Evolutionary conservation across 2,329 filamentous ascomycete species (phyloP).

Genomic region (Gaeumannomyces tritici): DNA sequence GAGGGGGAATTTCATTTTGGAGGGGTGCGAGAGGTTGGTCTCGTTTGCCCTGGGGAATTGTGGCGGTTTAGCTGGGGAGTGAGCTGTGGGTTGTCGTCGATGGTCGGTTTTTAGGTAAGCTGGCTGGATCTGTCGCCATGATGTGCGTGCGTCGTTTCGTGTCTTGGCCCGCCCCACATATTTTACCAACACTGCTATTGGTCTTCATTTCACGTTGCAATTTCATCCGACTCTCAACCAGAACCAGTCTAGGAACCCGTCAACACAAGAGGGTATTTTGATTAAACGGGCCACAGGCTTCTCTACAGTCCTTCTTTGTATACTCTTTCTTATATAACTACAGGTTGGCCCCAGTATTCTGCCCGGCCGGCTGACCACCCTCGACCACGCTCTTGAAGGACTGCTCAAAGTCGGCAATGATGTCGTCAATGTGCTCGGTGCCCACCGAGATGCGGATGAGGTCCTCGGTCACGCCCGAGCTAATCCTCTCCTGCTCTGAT

Average conservation of each 20-base stretch:
- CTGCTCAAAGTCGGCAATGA: slow-evolving; percentile 91
- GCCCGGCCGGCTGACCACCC: background rate
- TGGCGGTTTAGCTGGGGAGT: background rate
- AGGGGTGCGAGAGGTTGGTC: background rate
- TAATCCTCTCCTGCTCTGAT: slow-evolving; percentile 67
- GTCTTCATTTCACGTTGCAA: no score
- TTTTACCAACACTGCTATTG: background rate
- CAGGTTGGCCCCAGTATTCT: slow-evolving; percentile 1
- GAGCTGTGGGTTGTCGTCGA: background rate
- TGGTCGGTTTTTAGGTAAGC: background rate
- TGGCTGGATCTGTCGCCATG: background rate
- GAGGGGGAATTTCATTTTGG: slow-evolving; percentile 1
- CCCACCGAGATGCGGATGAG: slow-evolving; percentile 92
- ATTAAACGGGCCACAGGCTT: background rate
- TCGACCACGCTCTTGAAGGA: slow-evolving; percentile 58
- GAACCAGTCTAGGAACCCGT: no score
- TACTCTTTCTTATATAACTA: background rate
- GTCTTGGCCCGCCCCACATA: background rate
- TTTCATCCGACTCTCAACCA: no score
- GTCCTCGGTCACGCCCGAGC: slow-evolving; percentile 79
- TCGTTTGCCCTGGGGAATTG: background rate
- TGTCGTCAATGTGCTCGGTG: slow-evolving; percentile 94
- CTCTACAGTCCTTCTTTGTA: background rate
- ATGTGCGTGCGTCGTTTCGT: background rate
- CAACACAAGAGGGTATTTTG: background rate